Evolutionary conservation across 192 early-diverging fungal genomes (phyloP).

Genomic region (Rhizoclosmatium sp.): DNA sequence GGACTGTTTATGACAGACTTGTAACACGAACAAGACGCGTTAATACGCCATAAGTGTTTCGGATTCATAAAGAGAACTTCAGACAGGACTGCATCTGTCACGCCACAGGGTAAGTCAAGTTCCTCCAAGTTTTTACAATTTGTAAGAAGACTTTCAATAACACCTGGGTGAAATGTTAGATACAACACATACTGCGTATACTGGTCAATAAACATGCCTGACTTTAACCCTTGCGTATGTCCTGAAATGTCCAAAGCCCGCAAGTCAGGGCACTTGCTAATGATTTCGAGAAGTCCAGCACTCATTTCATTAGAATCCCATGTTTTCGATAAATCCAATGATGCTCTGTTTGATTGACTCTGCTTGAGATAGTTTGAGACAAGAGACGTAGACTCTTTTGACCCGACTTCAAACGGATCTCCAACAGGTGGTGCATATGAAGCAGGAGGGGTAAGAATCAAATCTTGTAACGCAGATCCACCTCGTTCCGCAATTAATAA

Average conservation of each 20-base stretch:
- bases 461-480: conserved; percentile 23
- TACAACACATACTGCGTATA: too few relatives aligned
- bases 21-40: conserved; percentile 27
- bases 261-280: conserved; percentile 11
- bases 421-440: conserved; percentile 21
- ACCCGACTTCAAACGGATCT: not conserved
- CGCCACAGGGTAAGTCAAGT: conserved; percentile 38
- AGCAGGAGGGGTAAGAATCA: conserved; percentile 37
- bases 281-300: conserved; percentile 4
- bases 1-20: conserved; percentile 6
- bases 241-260: conserved; percentile 38
- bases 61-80: conserved; percentile 28
- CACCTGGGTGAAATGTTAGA: not conserved
- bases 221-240: conserved; percentile 26
- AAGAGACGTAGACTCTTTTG: not conserved
- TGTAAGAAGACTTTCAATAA: conserved; percentile 18
- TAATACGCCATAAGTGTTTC: conserved; percentile 35
- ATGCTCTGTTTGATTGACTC: not conserved
- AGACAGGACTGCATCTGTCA: conserved; percentile 28
- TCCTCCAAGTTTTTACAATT: conserved; percentile 27
- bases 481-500: conserved; percentile 29
- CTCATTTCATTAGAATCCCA: conserved; percentile 26
- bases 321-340: not conserved
- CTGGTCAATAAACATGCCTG: not conserved
- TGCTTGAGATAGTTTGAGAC: not conserved